These are phyloP conservation scores for Neurospora sp. DNA, from an alignment of 2,329 filamentous ascomycete species.

Conservation along the genomic window DNA sequence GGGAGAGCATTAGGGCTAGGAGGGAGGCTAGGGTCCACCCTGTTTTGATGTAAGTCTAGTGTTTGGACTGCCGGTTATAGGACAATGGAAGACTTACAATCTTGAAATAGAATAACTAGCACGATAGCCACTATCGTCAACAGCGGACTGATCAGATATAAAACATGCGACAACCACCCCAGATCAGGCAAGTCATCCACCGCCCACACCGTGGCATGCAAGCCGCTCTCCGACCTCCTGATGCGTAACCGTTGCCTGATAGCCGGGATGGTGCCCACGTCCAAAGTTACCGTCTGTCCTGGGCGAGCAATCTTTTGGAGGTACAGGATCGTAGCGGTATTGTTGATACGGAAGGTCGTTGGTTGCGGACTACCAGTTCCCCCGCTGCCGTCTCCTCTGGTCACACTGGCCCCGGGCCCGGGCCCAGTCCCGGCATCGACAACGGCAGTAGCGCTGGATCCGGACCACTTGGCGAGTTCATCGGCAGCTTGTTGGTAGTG, in stretches of 20 bases:
- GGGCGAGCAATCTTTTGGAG: slow-evolving; percentile 45
- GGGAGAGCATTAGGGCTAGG: slow-evolving; percentile 40
- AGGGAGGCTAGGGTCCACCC: slow-evolving; percentile 41
- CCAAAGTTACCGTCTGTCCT: slow-evolving; percentile 45
- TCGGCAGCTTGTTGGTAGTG: slow-evolving; percentile 51
- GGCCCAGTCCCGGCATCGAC: slow-evolving; percentile 23
- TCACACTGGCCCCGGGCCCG: background rate
- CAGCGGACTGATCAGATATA: slow-evolving; percentile 38
- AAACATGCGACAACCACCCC: slow-evolving; percentile 37
- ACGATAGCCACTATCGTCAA: slow-evolving; percentile 35
- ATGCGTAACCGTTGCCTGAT: slow-evolving; percentile 19
- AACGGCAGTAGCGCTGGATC: slow-evolving; percentile 13
- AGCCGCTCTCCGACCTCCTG: slow-evolving; percentile 17
- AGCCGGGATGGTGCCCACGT: slow-evolving; percentile 44
- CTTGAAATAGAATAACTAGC: slow-evolving; percentile 36
- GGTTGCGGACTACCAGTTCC: background rate
- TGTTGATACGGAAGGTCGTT: slow-evolving; percentile 30
- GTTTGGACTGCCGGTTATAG: background rate
- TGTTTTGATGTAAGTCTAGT: slow-evolving; percentile 13
- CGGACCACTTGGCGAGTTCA: slow-evolving; percentile 33
- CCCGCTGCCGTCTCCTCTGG: background rate
- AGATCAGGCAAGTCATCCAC: slow-evolving; percentile 24
- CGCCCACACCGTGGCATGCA: slow-evolving; percentile 20
- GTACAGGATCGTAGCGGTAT: slow-evolving; percentile 44
- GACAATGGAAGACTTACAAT: slow-evolving; percentile 25